Evolutionary conservation across 2,329 filamentous ascomycete species (phyloP).

Genomic region (Colletotrichum coccodes): DNA sequence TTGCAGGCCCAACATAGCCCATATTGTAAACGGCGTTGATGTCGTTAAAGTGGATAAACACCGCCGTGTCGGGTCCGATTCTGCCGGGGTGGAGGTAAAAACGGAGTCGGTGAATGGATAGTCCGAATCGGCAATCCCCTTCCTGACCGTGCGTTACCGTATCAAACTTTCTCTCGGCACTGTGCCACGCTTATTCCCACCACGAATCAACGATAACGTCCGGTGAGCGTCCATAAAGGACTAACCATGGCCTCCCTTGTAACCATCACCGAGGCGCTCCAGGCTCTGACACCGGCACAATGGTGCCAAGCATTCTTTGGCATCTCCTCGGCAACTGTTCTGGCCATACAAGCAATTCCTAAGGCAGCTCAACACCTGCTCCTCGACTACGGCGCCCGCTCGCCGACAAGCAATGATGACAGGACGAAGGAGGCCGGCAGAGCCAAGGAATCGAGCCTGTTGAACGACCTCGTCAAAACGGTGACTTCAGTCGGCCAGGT

Average conservation of each 20-base stretch:
- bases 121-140: neutral
- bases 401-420: constrained; percentile 36
- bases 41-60: neutral
- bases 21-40: neutral
- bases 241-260: constrained; percentile 21
- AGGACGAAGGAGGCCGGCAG: constrained; percentile 19
- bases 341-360: constrained; percentile 56
- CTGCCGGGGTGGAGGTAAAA: too few species aligned
- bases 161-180: neutral
- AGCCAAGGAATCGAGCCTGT: constrained; percentile 1
- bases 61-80: neutral
- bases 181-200: neutral
- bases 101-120: constrained; percentile 4
- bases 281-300: constrained; percentile 31
- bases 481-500: constrained; percentile 64
- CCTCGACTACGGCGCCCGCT: constrained; percentile 62
- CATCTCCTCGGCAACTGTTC: constrained; percentile 50
- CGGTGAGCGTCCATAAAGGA: neutral
- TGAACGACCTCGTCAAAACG: constrained; percentile 19
- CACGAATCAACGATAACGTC: neutral
- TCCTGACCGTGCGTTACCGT: too few species aligned
- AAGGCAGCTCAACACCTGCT: constrained; percentile 54
- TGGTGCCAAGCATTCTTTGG: constrained; percentile 60
- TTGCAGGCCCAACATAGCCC: neutral
- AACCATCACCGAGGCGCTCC: neutral